Evolutionary conservation across 208 protist genomes (phyloP).

Genomic region (Acanthamoeba quina): DNA sequence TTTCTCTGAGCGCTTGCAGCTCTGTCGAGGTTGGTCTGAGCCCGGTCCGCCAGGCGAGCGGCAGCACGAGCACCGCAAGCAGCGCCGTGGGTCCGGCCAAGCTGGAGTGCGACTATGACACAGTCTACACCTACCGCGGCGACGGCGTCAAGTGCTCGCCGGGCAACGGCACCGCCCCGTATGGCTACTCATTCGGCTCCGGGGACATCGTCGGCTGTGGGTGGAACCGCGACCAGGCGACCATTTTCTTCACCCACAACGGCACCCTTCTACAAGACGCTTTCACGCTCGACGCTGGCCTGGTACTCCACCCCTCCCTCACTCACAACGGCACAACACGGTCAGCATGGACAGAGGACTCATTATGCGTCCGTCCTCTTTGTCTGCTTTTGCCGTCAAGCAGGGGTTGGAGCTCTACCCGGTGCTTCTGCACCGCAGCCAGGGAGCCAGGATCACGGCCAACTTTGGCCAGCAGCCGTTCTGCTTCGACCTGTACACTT

Average conservation of each 20-base stretch:
- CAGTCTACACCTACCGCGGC: conserved; percentile 59
- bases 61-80: background rate
- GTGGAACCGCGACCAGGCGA: conserved; percentile 28
- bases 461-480: conserved; percentile 74
- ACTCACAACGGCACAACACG: background rate
- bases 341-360: background rate
- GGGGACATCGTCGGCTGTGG: conserved; percentile 61
- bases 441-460: background rate
- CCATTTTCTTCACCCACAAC: conserved; percentile 75
- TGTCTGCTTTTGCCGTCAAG: background rate
- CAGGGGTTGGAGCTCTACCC: conserved; percentile 1
- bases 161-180: background rate
- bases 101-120: conserved; percentile 12
- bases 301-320: background rate
- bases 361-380: background rate
- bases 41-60: background rate
- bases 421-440: conserved; percentile 15
- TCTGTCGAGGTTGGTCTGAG: conserved; percentile 22
- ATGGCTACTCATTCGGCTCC: conserved; percentile 38
- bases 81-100: background rate
- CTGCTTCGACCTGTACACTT: conserved; percentile 35
- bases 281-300: background rate
- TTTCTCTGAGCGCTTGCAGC: background rate
- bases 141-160: conserved; percentile 58
- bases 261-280: background rate